Base-by-base conservation (phyloP, 129 eudicot species). In the Artemisia argyi region DNA sequence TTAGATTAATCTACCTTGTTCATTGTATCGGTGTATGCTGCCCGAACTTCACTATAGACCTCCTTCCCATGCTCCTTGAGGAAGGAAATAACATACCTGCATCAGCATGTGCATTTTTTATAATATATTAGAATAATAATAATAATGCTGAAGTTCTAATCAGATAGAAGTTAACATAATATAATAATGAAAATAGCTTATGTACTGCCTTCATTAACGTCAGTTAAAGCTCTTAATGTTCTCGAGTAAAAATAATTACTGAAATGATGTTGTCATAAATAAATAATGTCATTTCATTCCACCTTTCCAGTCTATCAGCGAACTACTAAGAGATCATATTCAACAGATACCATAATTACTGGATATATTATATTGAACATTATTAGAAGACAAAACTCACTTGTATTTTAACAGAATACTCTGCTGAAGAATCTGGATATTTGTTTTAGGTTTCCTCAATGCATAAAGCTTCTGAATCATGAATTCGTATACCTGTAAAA, bases 21-120 rank as follows among this genome's bases (percentile, higher is more conserved):
- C 98, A 94, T 94, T 68, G 98, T 94, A 78, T 94, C 98, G 22
- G 92, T 81, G 78, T 94, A 94, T 50, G 98, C 98, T 18, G 91
- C 92, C 66, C 97, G 96, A 69, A 90, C 91, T 79, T 94, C 98
- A 66, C 73, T 75, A 79, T 94, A 94, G 26, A 88, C 85, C 82
- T 94, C 98, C 81, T 90, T 90, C 76, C 98, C 98, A 70, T 90
- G 97, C 63, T 94, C 98, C 77, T 88, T 94, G 51, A 94, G 93
- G 75, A 94, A 94, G 47, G 87, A 78, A 61, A 90, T 83, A 64
- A 88, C 81, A 76, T 90, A 94, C 83, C 98, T 94, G 91, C 90
- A 83, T 39, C 46, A 39, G 46, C 46, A 39, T 39, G 46, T 39
- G 46, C 46, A 39, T 39, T 39, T 69, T 68, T 56, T 46, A 65